phyloP scores from a whole-genome alignment of 2,329 filamentous ascomycete species.

The Neonectria hederae region DNA sequence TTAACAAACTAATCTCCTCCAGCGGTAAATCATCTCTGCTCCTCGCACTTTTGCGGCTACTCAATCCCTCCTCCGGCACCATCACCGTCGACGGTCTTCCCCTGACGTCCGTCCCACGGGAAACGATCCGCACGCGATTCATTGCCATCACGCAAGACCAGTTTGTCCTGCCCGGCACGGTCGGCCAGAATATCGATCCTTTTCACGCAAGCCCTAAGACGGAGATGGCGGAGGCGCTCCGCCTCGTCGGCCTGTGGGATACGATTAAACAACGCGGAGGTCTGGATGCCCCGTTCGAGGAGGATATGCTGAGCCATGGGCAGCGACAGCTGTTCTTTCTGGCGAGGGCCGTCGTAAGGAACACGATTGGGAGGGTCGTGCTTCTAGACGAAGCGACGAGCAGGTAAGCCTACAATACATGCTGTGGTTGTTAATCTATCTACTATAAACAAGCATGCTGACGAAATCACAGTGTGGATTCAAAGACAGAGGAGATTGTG shows the following conservation, averaged over 20 bases:
- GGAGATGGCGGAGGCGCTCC: conserved; percentile 52
- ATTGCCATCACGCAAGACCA: conserved; percentile 61
- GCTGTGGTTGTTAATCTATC: not conserved
- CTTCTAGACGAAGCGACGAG: conserved; percentile 56
- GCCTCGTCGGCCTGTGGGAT: conserved; percentile 54
- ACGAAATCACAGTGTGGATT: conserved; percentile 44
- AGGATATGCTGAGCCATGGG: conserved; percentile 53
- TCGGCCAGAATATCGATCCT: conserved; percentile 61
- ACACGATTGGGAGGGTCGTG: conserved; percentile 50
- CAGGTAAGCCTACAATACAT: conserved; percentile 38
- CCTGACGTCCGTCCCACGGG: conserved; percentile 52
- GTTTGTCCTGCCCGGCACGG: conserved; percentile 56
- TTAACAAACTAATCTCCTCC: not conserved
- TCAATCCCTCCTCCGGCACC: conserved; percentile 50
- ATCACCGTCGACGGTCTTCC: conserved; percentile 57
- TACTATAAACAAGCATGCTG: not conserved
- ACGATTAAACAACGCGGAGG: conserved; percentile 51
- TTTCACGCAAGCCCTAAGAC: conserved; percentile 43
- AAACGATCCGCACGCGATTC: conserved; percentile 55
- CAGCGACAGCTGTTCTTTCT: conserved; percentile 62
- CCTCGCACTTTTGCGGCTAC: conserved; percentile 57
- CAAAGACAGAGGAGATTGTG: conserved; percentile 46
- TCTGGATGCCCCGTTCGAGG: conserved; percentile 48
- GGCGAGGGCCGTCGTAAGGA: conserved; percentile 56
- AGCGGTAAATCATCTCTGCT: conserved; percentile 63